Evolutionary conservation across 2,329 filamentous ascomycete species (phyloP).

Genomic region (Didymella lethalis): DNA sequence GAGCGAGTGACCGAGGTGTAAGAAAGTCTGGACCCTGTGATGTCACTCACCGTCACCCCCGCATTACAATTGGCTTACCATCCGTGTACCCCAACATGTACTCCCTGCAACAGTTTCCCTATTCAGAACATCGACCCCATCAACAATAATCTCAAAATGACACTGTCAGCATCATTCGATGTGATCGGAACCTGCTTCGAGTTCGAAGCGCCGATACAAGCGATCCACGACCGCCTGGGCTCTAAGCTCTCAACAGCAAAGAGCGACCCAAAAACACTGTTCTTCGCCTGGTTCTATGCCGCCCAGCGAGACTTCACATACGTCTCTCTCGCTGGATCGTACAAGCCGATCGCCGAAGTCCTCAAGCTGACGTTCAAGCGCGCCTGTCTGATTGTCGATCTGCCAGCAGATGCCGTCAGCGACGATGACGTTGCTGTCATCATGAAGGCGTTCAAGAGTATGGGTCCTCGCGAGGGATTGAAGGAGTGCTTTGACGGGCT

Average conservation of each 20-base stretch:
- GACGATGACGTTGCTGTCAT: slow-evolving; percentile 30
- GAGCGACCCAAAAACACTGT: slow-evolving; percentile 34
- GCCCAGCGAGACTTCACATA: slow-evolving; percentile 41
- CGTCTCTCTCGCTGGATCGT: slow-evolving; percentile 25
- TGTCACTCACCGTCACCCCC: slow-evolving; percentile 9
- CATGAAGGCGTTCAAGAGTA: slow-evolving; percentile 35
- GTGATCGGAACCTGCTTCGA: slow-evolving; percentile 40
- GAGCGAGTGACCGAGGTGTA: slow-evolving; percentile 11
- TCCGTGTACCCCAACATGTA: slow-evolving; percentile 2
- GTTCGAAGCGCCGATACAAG: slow-evolving; percentile 29
- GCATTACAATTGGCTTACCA: slow-evolving; percentile 1
- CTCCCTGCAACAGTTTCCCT: neutral
- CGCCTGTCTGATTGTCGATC: slow-evolving; percentile 30
- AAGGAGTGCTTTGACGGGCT: slow-evolving; percentile 36
- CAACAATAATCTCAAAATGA: slow-evolving; percentile 17
- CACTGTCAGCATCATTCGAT: slow-evolving; percentile 36
- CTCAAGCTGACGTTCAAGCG: slow-evolving; percentile 31
- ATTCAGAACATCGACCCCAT: neutral
- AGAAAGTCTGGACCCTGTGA: slow-evolving; percentile 24
- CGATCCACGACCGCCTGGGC: slow-evolving; percentile 30
- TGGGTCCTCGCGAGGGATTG: slow-evolving; percentile 31
- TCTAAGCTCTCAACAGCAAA: slow-evolving; percentile 23
- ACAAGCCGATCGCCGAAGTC: slow-evolving; percentile 35
- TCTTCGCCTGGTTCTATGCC: slow-evolving; percentile 41
- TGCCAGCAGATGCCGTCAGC: slow-evolving; percentile 27